phyloP scores from a whole-genome alignment of 805 yeast species.

The Teunomyces panamensis region DNA sequence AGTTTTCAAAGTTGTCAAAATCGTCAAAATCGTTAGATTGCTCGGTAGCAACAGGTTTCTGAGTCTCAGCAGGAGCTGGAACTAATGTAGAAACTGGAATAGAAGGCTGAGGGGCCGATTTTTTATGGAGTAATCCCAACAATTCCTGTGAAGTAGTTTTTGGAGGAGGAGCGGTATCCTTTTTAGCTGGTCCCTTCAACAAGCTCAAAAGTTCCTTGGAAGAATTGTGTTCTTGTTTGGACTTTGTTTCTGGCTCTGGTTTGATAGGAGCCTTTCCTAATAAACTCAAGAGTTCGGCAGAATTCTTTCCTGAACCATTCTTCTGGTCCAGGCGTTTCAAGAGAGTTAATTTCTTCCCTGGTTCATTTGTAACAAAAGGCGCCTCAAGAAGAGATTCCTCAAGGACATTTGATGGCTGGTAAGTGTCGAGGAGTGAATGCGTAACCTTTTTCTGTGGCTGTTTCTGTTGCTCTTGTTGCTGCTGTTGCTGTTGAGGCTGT shows the following conservation, averaged over 20 bases:
- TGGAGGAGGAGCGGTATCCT: background rate
- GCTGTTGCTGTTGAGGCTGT: background rate
- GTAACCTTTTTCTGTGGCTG: background rate
- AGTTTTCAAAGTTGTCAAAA: constrained; percentile 32
- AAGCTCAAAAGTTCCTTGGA: constrained; percentile 5
- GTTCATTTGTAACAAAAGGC: constrained; percentile 5
- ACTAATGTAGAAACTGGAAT: background rate
- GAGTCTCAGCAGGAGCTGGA: background rate
- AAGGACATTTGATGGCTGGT: constrained; percentile 24
- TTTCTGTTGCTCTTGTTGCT: background rate
- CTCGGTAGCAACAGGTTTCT: constrained; percentile 10
- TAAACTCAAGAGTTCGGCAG: constrained; percentile 14
- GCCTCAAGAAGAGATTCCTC: constrained; percentile 19
- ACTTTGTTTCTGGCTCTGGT: background rate
- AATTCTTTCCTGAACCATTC: background rate
- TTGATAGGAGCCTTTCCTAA: constrained; percentile 5
- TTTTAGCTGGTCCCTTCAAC: constrained; percentile 5
- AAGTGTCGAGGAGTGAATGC: constrained; percentile 2
- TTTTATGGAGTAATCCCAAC: constrained; percentile 11
- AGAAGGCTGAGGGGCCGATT: background rate
- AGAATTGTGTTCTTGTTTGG: constrained; percentile 2
- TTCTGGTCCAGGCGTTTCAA: constrained; percentile 21
- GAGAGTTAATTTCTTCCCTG: constrained; percentile 27
- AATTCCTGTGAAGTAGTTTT: constrained; percentile 10
- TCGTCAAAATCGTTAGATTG: constrained; percentile 18